Evolutionary conservation across 2,329 filamentous ascomycete species (phyloP).

Genomic region (Whalleya microplaca): DNA sequence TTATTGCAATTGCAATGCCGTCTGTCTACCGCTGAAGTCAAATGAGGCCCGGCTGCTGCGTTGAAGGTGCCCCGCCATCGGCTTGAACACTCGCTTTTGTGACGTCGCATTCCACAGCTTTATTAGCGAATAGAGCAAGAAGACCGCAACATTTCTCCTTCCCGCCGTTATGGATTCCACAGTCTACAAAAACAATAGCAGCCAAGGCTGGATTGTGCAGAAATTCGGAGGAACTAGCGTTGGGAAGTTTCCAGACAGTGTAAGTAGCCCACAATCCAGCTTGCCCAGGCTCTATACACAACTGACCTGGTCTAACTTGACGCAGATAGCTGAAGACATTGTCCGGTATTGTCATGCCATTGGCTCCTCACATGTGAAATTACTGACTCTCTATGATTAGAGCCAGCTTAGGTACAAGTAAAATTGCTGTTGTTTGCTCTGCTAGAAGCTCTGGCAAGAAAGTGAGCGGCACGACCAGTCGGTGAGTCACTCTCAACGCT

Average conservation of each 20-base stretch:
- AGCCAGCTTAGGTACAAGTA: constrained; percentile 66
- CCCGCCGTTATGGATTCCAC: constrained; percentile 23
- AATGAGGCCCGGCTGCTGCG: neutral
- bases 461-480: constrained; percentile 90
- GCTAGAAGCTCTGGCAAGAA: constrained; percentile 94
- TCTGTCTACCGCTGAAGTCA: neutral
- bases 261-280: constrained; percentile 42
- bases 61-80: constrained; percentile 20
- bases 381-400: constrained; percentile 42
- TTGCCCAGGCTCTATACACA: constrained; percentile 1
- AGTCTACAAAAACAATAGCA: constrained; percentile 35
- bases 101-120: constrained; percentile 7
- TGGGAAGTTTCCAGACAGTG: constrained; percentile 84
- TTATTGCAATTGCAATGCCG: neutral
- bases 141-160: constrained; percentile 2
- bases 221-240: constrained; percentile 97
- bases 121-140: neutral
- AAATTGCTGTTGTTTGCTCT: constrained; percentile 92
- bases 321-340: constrained; percentile 68
- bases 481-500: constrained; percentile 60
- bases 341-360: constrained; percentile 54
- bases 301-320: constrained; percentile 15
- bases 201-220: constrained; percentile 78
- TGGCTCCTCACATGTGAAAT: constrained; percentile 7
- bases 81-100: constrained; percentile 6